Evolutionary conservation across 1,284 basidiomycete species (phyloP).

Genomic region (Polyporus tsugae): DNA sequence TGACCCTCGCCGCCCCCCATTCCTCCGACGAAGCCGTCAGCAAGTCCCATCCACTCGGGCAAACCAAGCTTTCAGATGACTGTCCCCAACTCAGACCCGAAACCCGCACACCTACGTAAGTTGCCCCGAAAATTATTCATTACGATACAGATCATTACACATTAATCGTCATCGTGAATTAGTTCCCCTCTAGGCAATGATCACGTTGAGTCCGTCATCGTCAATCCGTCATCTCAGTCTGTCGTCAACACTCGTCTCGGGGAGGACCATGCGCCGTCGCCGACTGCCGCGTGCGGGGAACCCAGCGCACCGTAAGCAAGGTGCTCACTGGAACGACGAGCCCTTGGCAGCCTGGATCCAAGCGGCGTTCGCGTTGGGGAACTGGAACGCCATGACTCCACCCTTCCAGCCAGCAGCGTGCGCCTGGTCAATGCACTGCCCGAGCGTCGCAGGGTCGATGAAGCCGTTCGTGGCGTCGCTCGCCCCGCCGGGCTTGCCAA

Average conservation of each 20-base stretch:
- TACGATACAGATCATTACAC: background rate
- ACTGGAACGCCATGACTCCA: conserved; percentile 34
- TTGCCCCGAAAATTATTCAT: conserved; percentile 2
- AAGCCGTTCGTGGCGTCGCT: conserved; percentile 60
- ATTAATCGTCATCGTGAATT: conserved; percentile 4
- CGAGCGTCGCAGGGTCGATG: conserved; percentile 60
- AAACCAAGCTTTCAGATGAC: too few relatives aligned
- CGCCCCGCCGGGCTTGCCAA: conserved; percentile 63
- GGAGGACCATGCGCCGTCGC: background rate
- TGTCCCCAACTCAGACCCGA: too few relatives aligned
- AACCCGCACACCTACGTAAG: background rate
- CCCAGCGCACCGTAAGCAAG: background rate
- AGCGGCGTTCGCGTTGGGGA: conserved; percentile 27
- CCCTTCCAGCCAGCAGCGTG: conserved; percentile 63
- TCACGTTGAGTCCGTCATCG: conserved; percentile 3
- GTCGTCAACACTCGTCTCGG: conserved; percentile 4
- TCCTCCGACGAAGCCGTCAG: too few relatives aligned
- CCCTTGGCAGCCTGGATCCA: conserved; percentile 30
- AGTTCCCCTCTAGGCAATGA: conserved; percentile 5
- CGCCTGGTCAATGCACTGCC: conserved; percentile 61
- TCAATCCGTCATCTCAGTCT: background rate
- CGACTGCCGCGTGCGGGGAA: background rate
- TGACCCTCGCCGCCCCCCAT: too few relatives aligned
- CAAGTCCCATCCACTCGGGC: too few relatives aligned
- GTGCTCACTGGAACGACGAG: background rate